These are phyloP conservation scores for Rhododendron ferrugineum DNA, from an alignment of 148 eudicot genomes.

Conservation along the genomic window DNA sequence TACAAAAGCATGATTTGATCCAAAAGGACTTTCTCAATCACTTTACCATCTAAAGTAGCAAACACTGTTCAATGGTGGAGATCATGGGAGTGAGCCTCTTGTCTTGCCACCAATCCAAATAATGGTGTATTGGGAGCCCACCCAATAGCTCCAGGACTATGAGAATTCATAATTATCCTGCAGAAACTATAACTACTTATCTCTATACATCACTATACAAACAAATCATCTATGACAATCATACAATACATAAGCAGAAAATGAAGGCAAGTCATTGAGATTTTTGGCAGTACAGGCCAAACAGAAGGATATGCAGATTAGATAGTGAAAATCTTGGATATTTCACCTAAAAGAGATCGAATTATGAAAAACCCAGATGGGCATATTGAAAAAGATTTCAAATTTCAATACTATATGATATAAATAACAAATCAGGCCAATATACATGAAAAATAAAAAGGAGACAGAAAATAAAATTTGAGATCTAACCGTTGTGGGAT, in stretches of 20 bases:
- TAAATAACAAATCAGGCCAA: neutral
- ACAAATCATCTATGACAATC: neutral
- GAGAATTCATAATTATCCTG: neutral
- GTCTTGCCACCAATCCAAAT: neutral
- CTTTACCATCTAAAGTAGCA: neutral
- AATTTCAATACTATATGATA: neutral
- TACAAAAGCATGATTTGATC: neutral
- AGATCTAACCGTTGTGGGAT: neutral
- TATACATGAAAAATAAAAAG: neutral
- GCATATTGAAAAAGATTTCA: neutral
- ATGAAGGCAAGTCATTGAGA: neutral
- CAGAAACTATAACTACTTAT: neutral
- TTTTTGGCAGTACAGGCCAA: neutral
- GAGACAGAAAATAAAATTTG: neutral
- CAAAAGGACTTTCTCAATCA: neutral
- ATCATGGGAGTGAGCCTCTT: neutral
- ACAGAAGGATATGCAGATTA: neutral
- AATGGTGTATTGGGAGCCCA: neutral
- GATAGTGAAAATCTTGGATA: neutral
- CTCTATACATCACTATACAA: neutral
- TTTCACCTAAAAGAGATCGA: conserved; percentile 1
- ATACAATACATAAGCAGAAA: neutral
- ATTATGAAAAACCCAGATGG: neutral
- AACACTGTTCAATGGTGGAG: neutral
- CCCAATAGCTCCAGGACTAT: neutral